Base-by-base conservation (phyloP, 2,329 filamentous ascomycete genomes). In the Alternaria brassicicola region DNA sequence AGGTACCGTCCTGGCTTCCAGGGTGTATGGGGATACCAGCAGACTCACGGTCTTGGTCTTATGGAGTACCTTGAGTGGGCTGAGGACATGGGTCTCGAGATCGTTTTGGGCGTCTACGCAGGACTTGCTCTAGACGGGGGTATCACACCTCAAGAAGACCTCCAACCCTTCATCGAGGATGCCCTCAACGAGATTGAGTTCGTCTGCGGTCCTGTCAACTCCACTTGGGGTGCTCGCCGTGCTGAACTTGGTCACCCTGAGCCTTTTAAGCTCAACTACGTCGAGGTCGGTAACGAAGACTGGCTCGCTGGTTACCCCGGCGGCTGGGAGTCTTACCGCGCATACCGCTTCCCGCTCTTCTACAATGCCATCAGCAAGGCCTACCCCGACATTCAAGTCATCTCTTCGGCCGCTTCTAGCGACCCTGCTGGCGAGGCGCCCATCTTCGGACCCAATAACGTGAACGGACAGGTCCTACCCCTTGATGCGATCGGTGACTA, bases 61-160 rank as follows among this genome's bases (percentile, higher is more conserved):
- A 70, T 82, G 50, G 80, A 83, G 60, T 83, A 82, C 58, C 78
- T 82, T 31, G 71, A 81, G 28, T 82, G 80, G 79, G 78, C 77
- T 49, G 79, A 82, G 45, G 79, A 82, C 38, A 77, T 82, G 64
- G 68, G 69, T 19, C 72, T 82, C 46, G 76, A 81, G 49, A 79
- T 73, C 21, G 69, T 74, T 4, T 57, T 83, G 17, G 81, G 66
- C 15, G 76, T 83, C 13, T 83, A 77, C 70, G 75, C 72, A 17
- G 81, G 81, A 4, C 76, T 81, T 28, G 77, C 76, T 10, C 73
- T 84, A 3, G 76, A 81, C 3, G 80, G 80, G 8, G 69, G 65
- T 41, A 62, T 74, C 47, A 63, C 77, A 60, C 55, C 73, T 61
- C 56, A 78, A 60, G 69, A 76, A 76, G 62, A 72, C 67, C 53